Evolutionary conservation across 2,329 filamentous ascomycete species (phyloP).

Genomic region (Botryotinia convoluta): DNA sequence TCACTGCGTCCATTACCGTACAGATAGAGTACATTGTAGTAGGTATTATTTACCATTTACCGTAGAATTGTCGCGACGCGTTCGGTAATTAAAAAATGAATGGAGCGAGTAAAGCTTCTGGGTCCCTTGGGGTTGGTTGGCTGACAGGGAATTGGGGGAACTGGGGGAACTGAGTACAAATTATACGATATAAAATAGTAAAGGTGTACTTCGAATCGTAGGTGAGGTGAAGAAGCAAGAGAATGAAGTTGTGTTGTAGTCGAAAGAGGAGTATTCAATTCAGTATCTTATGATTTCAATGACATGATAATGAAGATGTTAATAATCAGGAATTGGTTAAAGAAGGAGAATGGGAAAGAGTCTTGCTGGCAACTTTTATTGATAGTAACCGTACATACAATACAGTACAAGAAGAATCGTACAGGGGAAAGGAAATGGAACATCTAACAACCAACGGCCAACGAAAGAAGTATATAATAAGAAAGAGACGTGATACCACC

Average conservation of each 20-base stretch:
- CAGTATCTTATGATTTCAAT: not conserved
- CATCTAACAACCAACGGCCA: not conserved
- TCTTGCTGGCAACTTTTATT: constrained; percentile 6
- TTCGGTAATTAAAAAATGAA: constrained; percentile 20
- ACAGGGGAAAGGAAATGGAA: not conserved
- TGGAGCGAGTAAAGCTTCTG: not conserved
- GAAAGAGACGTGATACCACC: not conserved
- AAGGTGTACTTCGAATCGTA: not conserved
- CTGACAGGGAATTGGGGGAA: not conserved
- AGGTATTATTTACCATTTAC: not conserved
- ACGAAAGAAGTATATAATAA: not conserved
- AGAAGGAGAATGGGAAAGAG: no score
- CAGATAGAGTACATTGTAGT: not conserved
- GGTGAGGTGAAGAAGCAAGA: not conserved
- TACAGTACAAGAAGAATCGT: not conserved
- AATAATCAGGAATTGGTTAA: not conserved
- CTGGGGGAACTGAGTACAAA: not conserved
- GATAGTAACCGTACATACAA: not conserved
- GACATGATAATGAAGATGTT: not conserved
- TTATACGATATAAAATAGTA: not conserved
- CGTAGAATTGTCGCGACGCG: constrained; percentile 24
- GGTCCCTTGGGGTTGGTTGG: not conserved
- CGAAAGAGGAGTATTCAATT: not conserved
- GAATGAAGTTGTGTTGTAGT: not conserved
- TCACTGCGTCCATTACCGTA: not conserved